Base-by-base conservation (phyloP, 805 yeast genomes). In the Pichia heedii region DNA sequence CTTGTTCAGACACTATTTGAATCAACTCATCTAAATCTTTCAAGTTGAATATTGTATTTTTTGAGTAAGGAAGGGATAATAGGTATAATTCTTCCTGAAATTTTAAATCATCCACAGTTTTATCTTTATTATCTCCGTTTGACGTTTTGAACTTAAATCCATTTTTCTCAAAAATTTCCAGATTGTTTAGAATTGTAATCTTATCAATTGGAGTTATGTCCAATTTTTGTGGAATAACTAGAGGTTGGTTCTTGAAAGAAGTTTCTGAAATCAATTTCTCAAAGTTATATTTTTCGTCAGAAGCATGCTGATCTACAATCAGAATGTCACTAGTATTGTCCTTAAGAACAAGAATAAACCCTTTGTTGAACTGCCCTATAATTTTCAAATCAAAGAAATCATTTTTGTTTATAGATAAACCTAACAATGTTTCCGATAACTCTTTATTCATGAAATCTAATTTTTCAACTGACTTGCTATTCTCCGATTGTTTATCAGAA, bases 251-350 rank as follows among this genome's bases (percentile, higher is more conserved):
- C 37, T 76, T 73, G 49, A 89, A 77, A 0, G 67, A 63, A 0
- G 84, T 76, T 3, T 68, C 69, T 16, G 66, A 60, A 51, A 76
- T 79, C 15, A 84, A 62, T 39, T 67, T 68, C 60, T 93, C 98
- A 66, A 86, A 93, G 60, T 93, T 93, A 66, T 56, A 87, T 53
- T 89, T 93, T 56, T 93, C 99, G 65, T 93, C 98, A 51, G 95
- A 84, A 1, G 98, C 98, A 66, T 93, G 99, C 61, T 93, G 99
- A 60, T 93, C 99, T 39, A 93, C 73, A 29, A 93, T 89, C 54
- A 93, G 89, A 27, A 90, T 54, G 55, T 87, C 87, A n/a, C 57
- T 51, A 3, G 58, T 57, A 3, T 58, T 56, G n/a, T 62, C 60
- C 40, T 79, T 68, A 3, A 76, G 72, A 0, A 85, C 93, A 18